Percentiles rank a stretch among this genome's conserved stretches.
These are phyloP conservation scores for Aspergillus sp. DNA, from an alignment of 2,329 filamentous ascomycete genomes.

Conservation along the genomic window DNA sequence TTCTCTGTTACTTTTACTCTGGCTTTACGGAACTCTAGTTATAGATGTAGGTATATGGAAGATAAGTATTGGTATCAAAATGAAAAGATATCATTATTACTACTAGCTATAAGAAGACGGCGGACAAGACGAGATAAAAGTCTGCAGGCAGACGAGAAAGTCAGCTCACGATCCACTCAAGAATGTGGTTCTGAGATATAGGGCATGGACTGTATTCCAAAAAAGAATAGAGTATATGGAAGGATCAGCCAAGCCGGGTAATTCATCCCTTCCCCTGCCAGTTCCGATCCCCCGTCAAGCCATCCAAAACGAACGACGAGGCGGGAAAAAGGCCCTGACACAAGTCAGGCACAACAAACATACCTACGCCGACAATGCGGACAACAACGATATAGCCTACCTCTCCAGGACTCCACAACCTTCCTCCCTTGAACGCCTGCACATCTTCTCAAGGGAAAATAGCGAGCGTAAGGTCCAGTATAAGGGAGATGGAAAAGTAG, in stretches of 20 bases:
- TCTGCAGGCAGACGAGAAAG: constrained; percentile 1
- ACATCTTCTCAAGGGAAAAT: constrained; percentile 12
- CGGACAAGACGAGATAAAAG: background rate
- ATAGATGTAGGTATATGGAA: background rate
- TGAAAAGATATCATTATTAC: background rate
- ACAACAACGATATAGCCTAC: constrained; percentile 29
- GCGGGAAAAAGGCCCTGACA: constrained; percentile 31
- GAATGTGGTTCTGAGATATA: background rate
- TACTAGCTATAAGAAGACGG: background rate
- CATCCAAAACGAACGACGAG: constrained; percentile 43
- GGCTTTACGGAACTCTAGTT: background rate
- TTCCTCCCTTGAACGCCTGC: constrained; percentile 38
- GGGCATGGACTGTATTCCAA: constrained; percentile 8
- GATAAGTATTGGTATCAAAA: background rate
- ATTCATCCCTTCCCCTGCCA: constrained; percentile 48
- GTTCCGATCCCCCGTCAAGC: constrained; percentile 29
- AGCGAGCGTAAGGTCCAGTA: constrained; percentile 44
- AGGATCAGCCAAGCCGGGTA: constrained; percentile 45
- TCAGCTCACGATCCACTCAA: background rate
- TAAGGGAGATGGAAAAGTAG: constrained; percentile 41
- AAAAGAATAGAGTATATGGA: constrained; percentile 4
- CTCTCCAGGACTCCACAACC: constrained; percentile 45
- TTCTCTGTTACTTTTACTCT: background rate
- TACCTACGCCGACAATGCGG: constrained; percentile 21
- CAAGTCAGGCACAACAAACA: constrained; percentile 37